These are phyloP conservation scores for Sarcodon aspratus DNA, from an alignment of 768 basidiomycete species.

Conservation along the genomic window DNA sequence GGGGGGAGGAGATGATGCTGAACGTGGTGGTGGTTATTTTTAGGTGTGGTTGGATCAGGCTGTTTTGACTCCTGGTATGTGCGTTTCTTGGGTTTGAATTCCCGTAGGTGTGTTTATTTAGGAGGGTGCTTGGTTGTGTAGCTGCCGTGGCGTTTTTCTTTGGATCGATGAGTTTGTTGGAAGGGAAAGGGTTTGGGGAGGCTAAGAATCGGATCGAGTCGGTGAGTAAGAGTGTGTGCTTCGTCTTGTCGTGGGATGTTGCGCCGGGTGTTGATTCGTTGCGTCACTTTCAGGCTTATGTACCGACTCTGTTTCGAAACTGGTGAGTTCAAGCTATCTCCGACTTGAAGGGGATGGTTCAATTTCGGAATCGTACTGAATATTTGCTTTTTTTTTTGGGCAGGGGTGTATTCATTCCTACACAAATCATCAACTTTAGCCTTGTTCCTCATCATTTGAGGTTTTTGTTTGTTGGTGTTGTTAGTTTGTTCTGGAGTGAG, in stretches of 20 bases:
- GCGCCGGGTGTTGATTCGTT: too few species aligned
- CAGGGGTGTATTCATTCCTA: constrained; percentile 66
- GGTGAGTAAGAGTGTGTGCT: constrained; percentile 14
- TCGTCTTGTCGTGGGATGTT: background rate
- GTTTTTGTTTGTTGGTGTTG: constrained; percentile 62
- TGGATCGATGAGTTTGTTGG: constrained; percentile 68
- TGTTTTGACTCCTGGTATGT: constrained; percentile 68
- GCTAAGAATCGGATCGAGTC: constrained; percentile 34
- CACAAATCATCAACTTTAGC: constrained; percentile 71
- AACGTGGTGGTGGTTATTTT: background rate
- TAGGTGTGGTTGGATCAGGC: constrained; percentile 81
- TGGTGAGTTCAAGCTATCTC: constrained; percentile 38
- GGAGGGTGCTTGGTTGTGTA: constrained; percentile 5
- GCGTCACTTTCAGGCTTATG: constrained; percentile 38
- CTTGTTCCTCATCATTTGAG: constrained; percentile 69
- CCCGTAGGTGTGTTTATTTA: constrained; percentile 20
- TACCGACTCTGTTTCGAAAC: constrained; percentile 64
- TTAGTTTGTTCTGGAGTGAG: constrained; percentile 79
- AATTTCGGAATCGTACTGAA: too few species aligned
- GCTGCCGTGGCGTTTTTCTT: constrained; percentile 47
- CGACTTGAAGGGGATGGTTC: too few species aligned
- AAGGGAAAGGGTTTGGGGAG: constrained; percentile 51
- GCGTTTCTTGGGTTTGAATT: constrained; percentile 25
- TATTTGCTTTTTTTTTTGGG: too few species aligned
- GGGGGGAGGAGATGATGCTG: background rate